These are phyloP conservation scores for Jatropha podagrica DNA, from an alignment of 441 rosid species.

Conservation along the genomic window DNA sequence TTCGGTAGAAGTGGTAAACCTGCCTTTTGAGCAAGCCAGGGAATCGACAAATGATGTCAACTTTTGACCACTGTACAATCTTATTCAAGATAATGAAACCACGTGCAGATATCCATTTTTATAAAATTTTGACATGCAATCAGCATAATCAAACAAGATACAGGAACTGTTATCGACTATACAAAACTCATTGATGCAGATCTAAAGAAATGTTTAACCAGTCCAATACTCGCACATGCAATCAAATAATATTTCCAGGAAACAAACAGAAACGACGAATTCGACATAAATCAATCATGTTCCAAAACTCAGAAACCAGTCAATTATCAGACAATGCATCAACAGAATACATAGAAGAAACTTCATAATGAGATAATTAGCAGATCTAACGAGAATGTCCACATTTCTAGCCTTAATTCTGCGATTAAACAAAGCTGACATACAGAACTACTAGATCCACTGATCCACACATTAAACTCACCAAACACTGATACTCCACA, in stretches of 20 bases:
- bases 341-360: neutral
- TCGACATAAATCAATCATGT: neutral
- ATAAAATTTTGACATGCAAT: neutral
- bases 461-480: constrained; percentile 3
- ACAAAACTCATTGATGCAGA: neutral
- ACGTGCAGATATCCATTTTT: neutral
- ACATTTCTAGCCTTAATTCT: constrained; percentile 4
- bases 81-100: neutral
- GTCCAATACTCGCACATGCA: neutral
- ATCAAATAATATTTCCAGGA: neutral
- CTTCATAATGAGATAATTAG: neutral
- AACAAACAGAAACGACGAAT: neutral
- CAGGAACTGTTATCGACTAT: neutral
- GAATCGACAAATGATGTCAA: neutral
- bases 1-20: neutral
- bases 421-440: constrained; percentile 1
- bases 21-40: neutral
- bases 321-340: neutral
- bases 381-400: constrained; percentile 31
- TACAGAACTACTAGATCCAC: constrained; percentile 16
- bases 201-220: neutral
- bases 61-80: neutral
- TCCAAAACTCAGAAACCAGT: neutral
- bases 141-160: neutral
- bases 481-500: neutral